Evolutionary conservation across 1,284 basidiomycete genomes (phyloP), one percentile per base, ranked within the genome.

Genomic region (Rhodotorula sp.): DNA sequence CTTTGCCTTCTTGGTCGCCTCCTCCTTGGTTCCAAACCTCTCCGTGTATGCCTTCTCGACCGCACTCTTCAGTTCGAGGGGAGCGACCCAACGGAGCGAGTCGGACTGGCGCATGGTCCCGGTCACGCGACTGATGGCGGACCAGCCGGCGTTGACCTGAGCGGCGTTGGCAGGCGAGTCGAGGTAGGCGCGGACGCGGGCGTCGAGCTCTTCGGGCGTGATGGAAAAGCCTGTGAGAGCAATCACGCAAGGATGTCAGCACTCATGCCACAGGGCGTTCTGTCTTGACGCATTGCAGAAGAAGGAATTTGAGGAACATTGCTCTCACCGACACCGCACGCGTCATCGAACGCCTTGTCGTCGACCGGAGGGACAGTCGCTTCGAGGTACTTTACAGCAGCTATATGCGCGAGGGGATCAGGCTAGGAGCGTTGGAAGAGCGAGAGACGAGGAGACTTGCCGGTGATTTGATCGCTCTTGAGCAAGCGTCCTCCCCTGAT

Each of bases 51-150:
- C 84, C 26, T 85, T 84, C 79, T 99, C 95, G 4, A 93, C 89
- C 0, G 90, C 85, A 56, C 87, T 89, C 84, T 98, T 98, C 70
- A 98, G 84, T 62, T 98, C 95, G 8, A 93, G 84, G 0, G 92
- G 87, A 78, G 85, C 90, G 7, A 92, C 95, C 95, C 95, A 99
- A 73, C 91, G 88, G 59, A 96, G 81, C 57, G 87, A 86, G 22
- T 89, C 85, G 0, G 84, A 83, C 64, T 80, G 83, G 60, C 90
- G 93, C 68, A 93, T 84, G 3, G 85, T 85, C n/a, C 86, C 87
- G 70, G 93, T 87, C 42, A 86, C 84, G 30, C 86, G 82, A 49
- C 90, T 88, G 42, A 95, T 84, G 77, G 85, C 87, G 3, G 85
- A 81, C 94, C 94, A 97, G 48, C 75, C 75, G 51, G 89, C 88